These are phyloP conservation scores for Wickerhamiella australiensis DNA, from an alignment of 805 yeast genomes.

Conservation along the genomic window DNA sequence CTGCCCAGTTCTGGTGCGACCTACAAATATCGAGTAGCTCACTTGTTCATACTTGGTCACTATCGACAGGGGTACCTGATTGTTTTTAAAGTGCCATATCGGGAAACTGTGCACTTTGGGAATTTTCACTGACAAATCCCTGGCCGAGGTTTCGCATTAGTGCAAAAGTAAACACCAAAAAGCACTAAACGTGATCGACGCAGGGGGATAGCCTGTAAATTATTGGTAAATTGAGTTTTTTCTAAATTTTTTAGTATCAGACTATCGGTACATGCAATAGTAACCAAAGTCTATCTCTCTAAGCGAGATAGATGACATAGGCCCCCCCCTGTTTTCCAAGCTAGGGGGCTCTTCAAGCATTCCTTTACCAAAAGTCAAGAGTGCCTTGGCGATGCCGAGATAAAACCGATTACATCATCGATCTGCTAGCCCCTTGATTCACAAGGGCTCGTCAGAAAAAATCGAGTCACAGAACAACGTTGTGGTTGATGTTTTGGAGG, in stretches of 20 bases:
- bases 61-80: background rate
- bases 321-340: too few relatives aligned
- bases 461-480: background rate
- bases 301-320: background rate
- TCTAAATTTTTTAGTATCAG: too few relatives aligned
- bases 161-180: too few relatives aligned
- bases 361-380: too few relatives aligned
- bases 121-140: background rate
- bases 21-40: too few relatives aligned
- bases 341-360: too few relatives aligned
- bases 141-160: background rate
- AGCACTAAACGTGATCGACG: too few relatives aligned
- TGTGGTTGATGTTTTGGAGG: too few relatives aligned
- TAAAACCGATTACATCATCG: background rate
- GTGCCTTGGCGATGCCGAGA: background rate
- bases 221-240: too few relatives aligned
- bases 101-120: background rate
- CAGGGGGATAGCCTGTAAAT: too few relatives aligned
- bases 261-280: background rate
- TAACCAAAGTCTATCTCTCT: background rate
- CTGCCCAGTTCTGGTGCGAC: too few relatives aligned
- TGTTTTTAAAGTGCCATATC: background rate
- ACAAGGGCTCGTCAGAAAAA: background rate
- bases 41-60: too few relatives aligned
- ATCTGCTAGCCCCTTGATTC: background rate